These are phyloP conservation scores for Primulina tabacum DNA, from an alignment of 257 asterid genomes.

Conservation along the genomic window DNA sequence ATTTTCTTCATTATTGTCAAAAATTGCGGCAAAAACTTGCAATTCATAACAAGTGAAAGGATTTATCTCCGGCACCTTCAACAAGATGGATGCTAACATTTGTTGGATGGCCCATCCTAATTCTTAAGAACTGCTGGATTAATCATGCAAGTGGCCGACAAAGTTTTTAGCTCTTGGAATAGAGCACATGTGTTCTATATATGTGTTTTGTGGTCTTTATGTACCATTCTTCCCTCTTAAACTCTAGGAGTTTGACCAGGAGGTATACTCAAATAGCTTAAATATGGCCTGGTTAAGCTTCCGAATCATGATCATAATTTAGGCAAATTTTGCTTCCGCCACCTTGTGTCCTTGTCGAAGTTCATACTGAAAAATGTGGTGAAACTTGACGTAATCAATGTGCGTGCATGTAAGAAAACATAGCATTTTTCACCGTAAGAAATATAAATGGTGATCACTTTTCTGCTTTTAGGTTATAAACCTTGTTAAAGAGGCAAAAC, in stretches of 20 bases:
- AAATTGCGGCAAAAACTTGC: background rate
- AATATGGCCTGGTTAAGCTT: background rate
- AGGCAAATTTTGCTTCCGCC: background rate
- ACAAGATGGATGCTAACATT: background rate
- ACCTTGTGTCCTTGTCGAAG: background rate
- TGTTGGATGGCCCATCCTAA: background rate
- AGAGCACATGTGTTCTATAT: background rate
- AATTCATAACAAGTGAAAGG: background rate
- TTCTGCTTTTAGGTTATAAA: slow-evolving; percentile 36
- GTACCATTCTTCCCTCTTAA: background rate
- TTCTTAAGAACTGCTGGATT: background rate
- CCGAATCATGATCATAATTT: background rate
- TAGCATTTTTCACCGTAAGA: background rate
- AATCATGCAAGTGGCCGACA: background rate
- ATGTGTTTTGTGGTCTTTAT: background rate
- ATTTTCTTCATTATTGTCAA: background rate
- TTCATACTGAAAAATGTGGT: background rate
- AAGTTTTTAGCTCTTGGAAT: background rate
- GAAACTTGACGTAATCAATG: background rate
- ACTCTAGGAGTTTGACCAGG: background rate
- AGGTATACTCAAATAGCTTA: background rate
- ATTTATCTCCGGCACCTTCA: background rate
- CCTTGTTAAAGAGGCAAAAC: slow-evolving; percentile 42
- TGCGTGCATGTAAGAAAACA: no score
- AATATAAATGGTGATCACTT: background rate